These are phyloP conservation scores for Geotrichum carabidarum DNA, from an alignment of 1,139 yeast genomes.

Conservation along the genomic window DNA sequence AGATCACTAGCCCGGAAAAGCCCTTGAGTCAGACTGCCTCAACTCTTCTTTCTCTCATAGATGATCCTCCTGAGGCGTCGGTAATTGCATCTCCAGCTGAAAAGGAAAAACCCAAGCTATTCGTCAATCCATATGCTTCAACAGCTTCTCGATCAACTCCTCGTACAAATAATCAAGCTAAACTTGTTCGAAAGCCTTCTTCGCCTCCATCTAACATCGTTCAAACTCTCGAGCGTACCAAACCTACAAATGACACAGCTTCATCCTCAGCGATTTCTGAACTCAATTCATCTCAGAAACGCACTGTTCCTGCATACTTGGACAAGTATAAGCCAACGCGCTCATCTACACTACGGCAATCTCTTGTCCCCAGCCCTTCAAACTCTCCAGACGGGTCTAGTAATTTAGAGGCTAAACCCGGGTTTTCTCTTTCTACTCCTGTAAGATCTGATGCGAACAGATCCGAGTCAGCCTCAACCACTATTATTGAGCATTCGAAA, in stretches of 20 bases:
- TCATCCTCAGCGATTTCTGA: conserved; percentile 3
- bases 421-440: background rate
- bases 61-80: conserved; percentile 36
- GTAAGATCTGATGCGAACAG: background rate
- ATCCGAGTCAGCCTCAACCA: conserved; percentile 6
- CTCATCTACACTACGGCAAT: conserved; percentile 29
- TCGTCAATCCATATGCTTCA: conserved; percentile 53
- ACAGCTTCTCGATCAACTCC: conserved; percentile 24
- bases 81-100: conserved; percentile 20
- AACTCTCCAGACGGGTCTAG: conserved; percentile 3
- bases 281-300: background rate
- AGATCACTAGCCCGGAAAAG: conserved; percentile 22
- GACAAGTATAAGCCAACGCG: conserved; percentile 30
- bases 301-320: conserved; percentile 15
- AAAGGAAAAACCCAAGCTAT: conserved; percentile 33
- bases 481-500: conserved; percentile 13
- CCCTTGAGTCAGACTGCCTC: conserved; percentile 61
- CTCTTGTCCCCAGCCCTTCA: conserved; percentile 25
- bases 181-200: conserved; percentile 12
- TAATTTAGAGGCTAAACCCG: background rate
- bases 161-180: conserved; percentile 14
- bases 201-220: conserved; percentile 4
- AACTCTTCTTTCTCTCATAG: conserved; percentile 58
- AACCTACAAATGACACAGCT: conserved; percentile 2
- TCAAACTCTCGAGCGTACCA: conserved; percentile 8